These are phyloP conservation scores for Nissolia schottii DNA, from an alignment of 306 rosid genomes.

Conservation along the genomic window DNA sequence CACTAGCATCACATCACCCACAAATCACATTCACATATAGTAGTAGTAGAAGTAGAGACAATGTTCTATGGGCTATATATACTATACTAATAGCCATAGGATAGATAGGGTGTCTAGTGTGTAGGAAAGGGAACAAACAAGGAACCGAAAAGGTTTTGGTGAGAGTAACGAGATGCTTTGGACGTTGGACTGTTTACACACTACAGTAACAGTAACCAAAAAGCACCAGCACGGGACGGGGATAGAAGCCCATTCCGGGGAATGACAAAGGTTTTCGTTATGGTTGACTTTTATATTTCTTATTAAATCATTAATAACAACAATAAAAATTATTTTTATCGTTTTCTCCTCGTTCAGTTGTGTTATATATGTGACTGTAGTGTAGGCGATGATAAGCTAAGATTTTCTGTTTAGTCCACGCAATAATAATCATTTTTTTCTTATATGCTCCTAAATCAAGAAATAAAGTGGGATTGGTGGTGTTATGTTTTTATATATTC, in stretches of 20 bases:
- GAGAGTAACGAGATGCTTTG: constrained; percentile 13
- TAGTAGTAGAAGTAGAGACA: background rate
- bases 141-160: background rate
- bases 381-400: too few species aligned
- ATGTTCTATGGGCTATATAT: background rate
- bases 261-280: constrained; percentile 8
- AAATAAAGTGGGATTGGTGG: too few species aligned
- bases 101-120: background rate
- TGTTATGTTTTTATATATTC: too few species aligned
- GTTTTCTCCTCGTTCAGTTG: too few species aligned
- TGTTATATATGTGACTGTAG: background rate
- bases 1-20: constrained; percentile 22
- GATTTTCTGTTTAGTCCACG: too few species aligned
- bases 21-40: background rate
- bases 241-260: background rate
- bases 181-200: background rate
- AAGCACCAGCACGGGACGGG: background rate
- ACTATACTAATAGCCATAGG: background rate
- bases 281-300: background rate
- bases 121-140: constrained; percentile 10
- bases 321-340: too few species aligned
- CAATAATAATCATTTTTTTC: too few species aligned
- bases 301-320: too few species aligned
- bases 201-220: background rate
- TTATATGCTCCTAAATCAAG: too few species aligned